A percentile compares a stretch with the other conserved stretches of the same genome.
Evolutionary conservation across 2,329 filamentous ascomycete species (phyloP).

Genomic region (Clathrospora elynae): DNA sequence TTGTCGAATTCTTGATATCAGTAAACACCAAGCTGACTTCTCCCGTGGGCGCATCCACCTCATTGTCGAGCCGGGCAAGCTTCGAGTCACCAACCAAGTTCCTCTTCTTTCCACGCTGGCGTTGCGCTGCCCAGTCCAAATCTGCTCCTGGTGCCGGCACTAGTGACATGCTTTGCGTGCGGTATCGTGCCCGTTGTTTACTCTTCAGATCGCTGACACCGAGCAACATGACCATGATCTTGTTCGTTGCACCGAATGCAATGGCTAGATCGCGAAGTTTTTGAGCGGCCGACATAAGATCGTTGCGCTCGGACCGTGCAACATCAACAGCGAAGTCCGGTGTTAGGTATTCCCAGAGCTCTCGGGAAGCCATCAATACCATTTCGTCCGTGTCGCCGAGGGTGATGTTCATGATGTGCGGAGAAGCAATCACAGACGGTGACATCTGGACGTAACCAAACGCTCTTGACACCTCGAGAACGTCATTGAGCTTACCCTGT

Average conservation of each 20-base stretch:
- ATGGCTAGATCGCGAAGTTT: constrained; percentile 94
- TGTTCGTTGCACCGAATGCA: constrained; percentile 88
- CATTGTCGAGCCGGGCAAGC: constrained; percentile 82
- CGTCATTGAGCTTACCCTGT: constrained; percentile 90
- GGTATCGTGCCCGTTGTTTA: constrained; percentile 74
- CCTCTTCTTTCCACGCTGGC: constrained; percentile 63
- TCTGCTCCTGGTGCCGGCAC: constrained; percentile 71
- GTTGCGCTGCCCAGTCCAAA: constrained; percentile 70
- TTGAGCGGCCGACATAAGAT: constrained; percentile 93
- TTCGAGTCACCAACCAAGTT: constrained; percentile 77
- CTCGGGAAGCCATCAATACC: constrained; percentile 85
- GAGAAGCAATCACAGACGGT: constrained; percentile 89
- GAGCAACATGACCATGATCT: constrained; percentile 99
- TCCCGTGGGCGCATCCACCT: constrained; percentile 88
- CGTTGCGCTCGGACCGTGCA: constrained; percentile 80
- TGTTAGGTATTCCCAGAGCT: constrained; percentile 93
- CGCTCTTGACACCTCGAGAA: constrained; percentile 86
- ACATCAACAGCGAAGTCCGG: constrained; percentile 92
- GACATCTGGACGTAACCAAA: constrained; percentile 95
- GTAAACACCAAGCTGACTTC: constrained; percentile 95
- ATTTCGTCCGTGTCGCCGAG: constrained; percentile 91
- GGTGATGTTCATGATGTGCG: constrained; percentile 76
- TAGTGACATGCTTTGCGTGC: constrained; percentile 84
- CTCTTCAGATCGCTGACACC: constrained; percentile 90
- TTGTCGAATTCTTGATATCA: constrained; percentile 98